A percentile compares a stretch with the other conserved stretches of the same genome.
Evolutionary conservation across 2,329 filamentous ascomycete species (phyloP).

Genomic region (Corinectria fuckeliana): DNA sequence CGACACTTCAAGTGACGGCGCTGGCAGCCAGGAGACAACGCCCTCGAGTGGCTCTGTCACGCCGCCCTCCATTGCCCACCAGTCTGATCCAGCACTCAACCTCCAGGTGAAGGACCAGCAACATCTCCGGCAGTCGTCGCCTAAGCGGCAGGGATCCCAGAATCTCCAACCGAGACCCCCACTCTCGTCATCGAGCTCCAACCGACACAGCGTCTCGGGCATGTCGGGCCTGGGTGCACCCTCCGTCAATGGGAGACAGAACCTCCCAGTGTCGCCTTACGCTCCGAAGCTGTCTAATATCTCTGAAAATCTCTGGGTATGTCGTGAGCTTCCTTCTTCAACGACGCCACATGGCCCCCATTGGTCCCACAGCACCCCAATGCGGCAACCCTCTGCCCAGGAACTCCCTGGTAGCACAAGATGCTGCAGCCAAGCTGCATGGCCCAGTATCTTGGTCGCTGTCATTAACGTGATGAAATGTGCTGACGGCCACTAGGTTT

Average conservation of each 20-base stretch:
- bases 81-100: constrained; percentile 69
- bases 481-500: constrained; percentile 65
- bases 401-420: constrained; percentile 11
- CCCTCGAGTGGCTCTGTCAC: constrained; percentile 75
- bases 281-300: constrained; percentile 82
- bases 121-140: constrained; percentile 23
- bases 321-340: constrained; percentile 43
- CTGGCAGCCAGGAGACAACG: constrained; percentile 62
- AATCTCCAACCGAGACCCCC: constrained; percentile 45
- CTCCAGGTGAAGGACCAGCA: constrained; percentile 61
- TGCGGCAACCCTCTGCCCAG: constrained; percentile 21
- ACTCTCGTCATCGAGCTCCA: constrained; percentile 49
- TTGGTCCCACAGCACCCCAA: constrained; percentile 17
- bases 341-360: constrained; percentile 5
- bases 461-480: constrained; percentile 11
- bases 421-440: constrained; percentile 18
- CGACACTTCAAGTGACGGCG: constrained; percentile 67
- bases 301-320: constrained; percentile 83
- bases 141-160: constrained; percentile 32
- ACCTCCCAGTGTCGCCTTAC: constrained; percentile 74
- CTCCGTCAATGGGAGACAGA: constrained; percentile 59
- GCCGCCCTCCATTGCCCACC: constrained; percentile 73
- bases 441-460: background rate
- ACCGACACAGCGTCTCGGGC: constrained; percentile 69
- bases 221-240: constrained; percentile 68